phyloP scores from a whole-genome alignment of 148 eudicot species.

The Rhododendron kiyosumense region DNA sequence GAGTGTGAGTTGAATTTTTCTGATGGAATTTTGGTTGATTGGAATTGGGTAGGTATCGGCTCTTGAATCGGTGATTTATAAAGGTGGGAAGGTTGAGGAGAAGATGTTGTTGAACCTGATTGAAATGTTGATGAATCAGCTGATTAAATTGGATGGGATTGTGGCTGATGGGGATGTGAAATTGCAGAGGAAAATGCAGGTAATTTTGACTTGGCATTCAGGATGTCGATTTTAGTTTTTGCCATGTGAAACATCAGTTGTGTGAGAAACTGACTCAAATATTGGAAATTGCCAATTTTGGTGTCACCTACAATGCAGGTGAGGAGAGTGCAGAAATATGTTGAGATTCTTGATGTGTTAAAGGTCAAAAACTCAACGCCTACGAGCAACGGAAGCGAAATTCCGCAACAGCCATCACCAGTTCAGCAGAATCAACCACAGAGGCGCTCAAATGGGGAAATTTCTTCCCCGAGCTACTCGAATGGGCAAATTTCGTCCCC shows the following conservation, averaged over 20 bases:
- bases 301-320: slow-evolving; percentile 36
- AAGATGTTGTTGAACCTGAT: slow-evolving; percentile 45
- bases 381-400: slow-evolving; percentile 29
- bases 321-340: slow-evolving; percentile 75
- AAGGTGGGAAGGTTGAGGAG: slow-evolving; percentile 71
- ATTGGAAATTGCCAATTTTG: background rate
- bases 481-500: slow-evolving; percentile 33
- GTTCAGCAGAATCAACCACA: slow-evolving; percentile 26
- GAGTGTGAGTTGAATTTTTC: background rate
- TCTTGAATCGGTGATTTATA: slow-evolving; percentile 58
- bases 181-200: slow-evolving; percentile 89
- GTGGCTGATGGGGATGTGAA: slow-evolving; percentile 72
- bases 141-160: slow-evolving; percentile 74
- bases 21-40: background rate
- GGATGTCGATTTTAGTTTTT: background rate
- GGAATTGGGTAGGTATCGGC: slow-evolving; percentile 58
- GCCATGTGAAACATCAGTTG: background rate
- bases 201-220: slow-evolving; percentile 4
- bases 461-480: slow-evolving; percentile 19
- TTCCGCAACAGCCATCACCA: slow-evolving; percentile 22
- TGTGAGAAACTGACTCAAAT: slow-evolving; percentile 24
- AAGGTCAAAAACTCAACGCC: slow-evolving; percentile 59
- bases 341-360: slow-evolving; percentile 74
- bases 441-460: slow-evolving; percentile 40
- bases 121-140: slow-evolving; percentile 75